phyloP scores from a whole-genome alignment of 148 eudicot genomes.

The Camellia japonica region DNA sequence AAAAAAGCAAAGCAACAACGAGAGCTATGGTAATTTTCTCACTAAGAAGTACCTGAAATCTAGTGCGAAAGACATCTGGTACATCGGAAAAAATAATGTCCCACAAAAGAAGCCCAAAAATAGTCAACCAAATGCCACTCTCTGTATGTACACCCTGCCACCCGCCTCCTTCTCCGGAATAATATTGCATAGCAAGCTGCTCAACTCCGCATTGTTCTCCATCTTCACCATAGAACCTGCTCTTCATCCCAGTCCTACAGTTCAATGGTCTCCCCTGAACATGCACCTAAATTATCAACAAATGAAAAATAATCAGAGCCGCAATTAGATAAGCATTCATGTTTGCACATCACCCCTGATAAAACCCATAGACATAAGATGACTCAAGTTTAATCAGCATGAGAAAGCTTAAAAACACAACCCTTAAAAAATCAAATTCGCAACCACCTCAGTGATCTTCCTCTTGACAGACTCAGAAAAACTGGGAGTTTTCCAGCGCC shows the following conservation, averaged over 20 bases:
- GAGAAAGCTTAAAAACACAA: neutral
- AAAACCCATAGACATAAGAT: neutral
- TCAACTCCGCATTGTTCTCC: no score
- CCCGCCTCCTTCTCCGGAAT: no score
- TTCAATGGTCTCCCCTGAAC: slow-evolving; percentile 85
- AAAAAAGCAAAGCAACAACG: no score
- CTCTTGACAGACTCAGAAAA: slow-evolving; percentile 64
- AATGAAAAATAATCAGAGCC: slow-evolving; percentile 1
- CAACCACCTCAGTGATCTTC: slow-evolving; percentile 72
- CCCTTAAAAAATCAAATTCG: neutral
- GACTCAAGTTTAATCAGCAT: neutral
- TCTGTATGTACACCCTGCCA: no score
- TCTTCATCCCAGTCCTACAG: slow-evolving; percentile 61
- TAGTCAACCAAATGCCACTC: no score
- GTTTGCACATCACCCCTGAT: neutral
- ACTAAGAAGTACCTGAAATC: no score
- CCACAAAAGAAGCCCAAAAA: no score
- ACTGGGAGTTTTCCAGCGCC: slow-evolving; percentile 89
- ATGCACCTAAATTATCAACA: slow-evolving; percentile 45
- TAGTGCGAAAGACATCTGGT: no score
- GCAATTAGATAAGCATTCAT: neutral
- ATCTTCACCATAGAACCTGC: slow-evolving; percentile 11
- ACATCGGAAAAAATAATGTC: no score
- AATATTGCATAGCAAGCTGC: no score
- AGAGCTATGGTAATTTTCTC: no score